A percentile compares a stretch with the other conserved stretches of the same genome.
Conservation (phyloP, 148 eudicot species). For the Rhododendron simsii region DNA sequence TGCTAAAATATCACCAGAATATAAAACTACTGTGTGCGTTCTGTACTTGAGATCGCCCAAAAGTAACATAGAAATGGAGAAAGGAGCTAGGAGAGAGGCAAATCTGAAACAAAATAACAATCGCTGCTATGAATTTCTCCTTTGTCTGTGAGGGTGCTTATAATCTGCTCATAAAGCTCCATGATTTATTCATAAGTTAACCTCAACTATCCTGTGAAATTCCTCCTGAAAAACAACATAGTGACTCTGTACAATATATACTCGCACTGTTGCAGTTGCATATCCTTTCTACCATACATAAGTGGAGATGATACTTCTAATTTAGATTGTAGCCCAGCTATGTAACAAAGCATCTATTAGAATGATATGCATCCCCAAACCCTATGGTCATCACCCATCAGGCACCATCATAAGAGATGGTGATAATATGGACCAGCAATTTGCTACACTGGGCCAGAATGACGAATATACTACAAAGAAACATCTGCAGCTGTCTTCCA, state of each 20-base stretch:
- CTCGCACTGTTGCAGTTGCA: not conserved
- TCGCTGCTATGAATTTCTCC: not conserved
- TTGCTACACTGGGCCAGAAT: constrained; percentile 1
- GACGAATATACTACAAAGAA: not conserved
- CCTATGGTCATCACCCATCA: not conserved
- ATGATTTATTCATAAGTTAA: not conserved
- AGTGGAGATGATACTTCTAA: not conserved
- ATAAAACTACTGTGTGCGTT: not conserved
- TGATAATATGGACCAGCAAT: not conserved
- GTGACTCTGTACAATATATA: not conserved
- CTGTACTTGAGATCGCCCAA: not conserved
- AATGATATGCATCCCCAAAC: not conserved
- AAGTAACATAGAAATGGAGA: not conserved
- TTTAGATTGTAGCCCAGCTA: not conserved
- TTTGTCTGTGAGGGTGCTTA: not conserved
- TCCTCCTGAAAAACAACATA: not conserved
- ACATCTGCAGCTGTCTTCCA: not conserved
- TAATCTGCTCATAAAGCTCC: not conserved
- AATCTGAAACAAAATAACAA: not conserved
- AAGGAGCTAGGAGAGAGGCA: not conserved
- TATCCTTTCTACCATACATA: not conserved
- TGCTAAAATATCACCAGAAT: not conserved
- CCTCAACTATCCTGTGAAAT: not conserved
- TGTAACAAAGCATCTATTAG: constrained; percentile 2
- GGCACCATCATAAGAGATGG: not conserved